phyloP scores from a whole-genome alignment of 805 yeast species.

The Starmerella ratchasimensis region DNA sequence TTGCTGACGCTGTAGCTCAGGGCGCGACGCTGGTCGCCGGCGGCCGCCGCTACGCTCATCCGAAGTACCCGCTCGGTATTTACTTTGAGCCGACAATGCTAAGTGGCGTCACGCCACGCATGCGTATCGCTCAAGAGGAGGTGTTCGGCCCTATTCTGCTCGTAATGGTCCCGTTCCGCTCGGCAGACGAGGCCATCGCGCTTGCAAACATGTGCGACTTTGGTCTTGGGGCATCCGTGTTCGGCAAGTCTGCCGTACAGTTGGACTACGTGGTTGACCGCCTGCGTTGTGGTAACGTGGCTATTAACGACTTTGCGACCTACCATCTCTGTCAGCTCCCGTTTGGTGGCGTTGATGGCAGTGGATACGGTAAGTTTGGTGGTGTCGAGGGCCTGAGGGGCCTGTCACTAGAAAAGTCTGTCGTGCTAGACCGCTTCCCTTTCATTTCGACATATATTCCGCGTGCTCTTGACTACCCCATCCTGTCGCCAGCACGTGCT shows the following conservation, averaged over 20 bases:
- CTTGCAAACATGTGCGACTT: constrained; percentile 75
- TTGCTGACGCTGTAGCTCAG: constrained; percentile 55
- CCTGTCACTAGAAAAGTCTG: constrained; percentile 70
- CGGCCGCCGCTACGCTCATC: constrained; percentile 69
- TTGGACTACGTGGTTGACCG: constrained; percentile 50
- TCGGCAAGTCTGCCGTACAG: constrained; percentile 48
- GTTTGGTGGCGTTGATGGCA: constrained; percentile 84
- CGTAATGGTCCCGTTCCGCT: constrained; percentile 50
- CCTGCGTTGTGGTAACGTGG: constrained; percentile 78
- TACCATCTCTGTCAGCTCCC: constrained; percentile 92
- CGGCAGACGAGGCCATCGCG: constrained; percentile 52
- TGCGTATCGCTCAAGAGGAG: constrained; percentile 77
- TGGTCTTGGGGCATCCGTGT: constrained; percentile 87
- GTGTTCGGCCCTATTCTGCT: constrained; percentile 89
- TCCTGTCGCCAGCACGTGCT: constrained; percentile 62
- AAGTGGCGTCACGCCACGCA: constrained; percentile 60
- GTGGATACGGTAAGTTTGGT: constrained; percentile 96
- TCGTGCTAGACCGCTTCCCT: constrained; percentile 72
- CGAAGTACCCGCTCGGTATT: constrained; percentile 90
- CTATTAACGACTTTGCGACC: constrained; percentile 95
- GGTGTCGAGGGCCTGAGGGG: constrained; percentile 96
- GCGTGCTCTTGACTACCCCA: constrained; percentile 81
- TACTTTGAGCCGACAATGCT: constrained; percentile 84
- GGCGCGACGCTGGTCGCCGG: constrained; percentile 80
- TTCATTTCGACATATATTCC: constrained; percentile 73